Conservation (phyloP, 495 filamentous ascomycete genomes). For the Xylaria castorea region DNA sequence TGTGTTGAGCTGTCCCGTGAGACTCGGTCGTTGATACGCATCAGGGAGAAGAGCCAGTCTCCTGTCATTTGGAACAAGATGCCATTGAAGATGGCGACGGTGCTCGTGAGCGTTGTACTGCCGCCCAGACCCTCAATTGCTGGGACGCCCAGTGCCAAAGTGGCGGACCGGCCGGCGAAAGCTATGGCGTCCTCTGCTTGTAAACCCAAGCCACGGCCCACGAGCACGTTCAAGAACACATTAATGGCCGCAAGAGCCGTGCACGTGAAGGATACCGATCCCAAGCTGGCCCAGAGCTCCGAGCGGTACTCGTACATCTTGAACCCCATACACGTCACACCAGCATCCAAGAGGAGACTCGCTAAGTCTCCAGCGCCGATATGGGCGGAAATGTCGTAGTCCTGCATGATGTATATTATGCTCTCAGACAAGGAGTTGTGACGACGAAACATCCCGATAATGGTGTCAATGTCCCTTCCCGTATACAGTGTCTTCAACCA, state of each 20-base stretch:
- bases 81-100: constrained; percentile 54
- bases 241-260: constrained; percentile 41
- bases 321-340: constrained; percentile 53
- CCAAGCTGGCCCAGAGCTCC: constrained; percentile 48
- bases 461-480: constrained; percentile 29
- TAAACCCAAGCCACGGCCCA: constrained; percentile 45
- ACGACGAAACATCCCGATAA: constrained; percentile 45
- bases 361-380: constrained; percentile 55
- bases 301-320: constrained; percentile 56
- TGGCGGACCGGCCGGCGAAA: constrained; percentile 55
- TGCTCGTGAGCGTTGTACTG: constrained; percentile 50
- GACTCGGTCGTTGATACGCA: constrained; percentile 27
- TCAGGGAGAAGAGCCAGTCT: constrained; percentile 43
- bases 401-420: constrained; percentile 33
- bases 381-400: constrained; percentile 17
- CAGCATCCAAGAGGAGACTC: constrained; percentile 50
- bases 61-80: constrained; percentile 54
- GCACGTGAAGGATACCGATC: constrained; percentile 44
- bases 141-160: constrained; percentile 43
- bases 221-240: constrained; percentile 45
- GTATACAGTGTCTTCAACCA: constrained; percentile 43
- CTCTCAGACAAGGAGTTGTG: constrained; percentile 44
- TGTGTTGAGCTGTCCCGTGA: background rate
- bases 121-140: constrained; percentile 48
- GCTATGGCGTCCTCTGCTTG: constrained; percentile 42